Evolutionary conservation across 2,329 filamentous ascomycete genomes (phyloP).

Genomic region (Pseudocercospora crystallina): DNA sequence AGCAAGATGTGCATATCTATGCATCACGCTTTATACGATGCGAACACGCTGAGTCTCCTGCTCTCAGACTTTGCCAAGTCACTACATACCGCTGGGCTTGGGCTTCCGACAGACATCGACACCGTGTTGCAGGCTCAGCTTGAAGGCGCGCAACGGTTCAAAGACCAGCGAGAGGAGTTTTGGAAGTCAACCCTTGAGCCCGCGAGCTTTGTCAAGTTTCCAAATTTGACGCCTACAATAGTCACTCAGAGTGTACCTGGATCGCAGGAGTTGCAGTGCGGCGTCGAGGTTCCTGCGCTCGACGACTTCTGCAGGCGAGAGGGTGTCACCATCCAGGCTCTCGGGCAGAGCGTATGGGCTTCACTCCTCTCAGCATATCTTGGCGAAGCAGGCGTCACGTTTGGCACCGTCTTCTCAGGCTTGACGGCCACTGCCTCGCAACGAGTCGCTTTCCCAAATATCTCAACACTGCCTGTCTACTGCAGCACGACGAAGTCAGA

Average conservation of each 20-base stretch:
- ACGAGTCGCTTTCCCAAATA: slow-evolving; percentile 69
- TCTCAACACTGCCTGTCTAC: slow-evolving; percentile 75
- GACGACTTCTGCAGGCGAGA: slow-evolving; percentile 56
- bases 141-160: slow-evolving; percentile 7
- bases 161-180: slow-evolving; percentile 43
- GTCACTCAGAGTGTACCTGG: slow-evolving; percentile 36
- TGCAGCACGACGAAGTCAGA: slow-evolving; percentile 58
- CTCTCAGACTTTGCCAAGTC: slow-evolving; percentile 57
- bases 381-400: slow-evolving; percentile 71
- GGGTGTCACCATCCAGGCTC: slow-evolving; percentile 73
- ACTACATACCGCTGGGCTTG: slow-evolving; percentile 36
- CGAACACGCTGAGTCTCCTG: slow-evolving; percentile 67
- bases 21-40: slow-evolving; percentile 86
- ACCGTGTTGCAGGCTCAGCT: slow-evolving; percentile 44
- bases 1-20: slow-evolving; percentile 53
- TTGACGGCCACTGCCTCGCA: slow-evolving; percentile 62
- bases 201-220: slow-evolving; percentile 64
- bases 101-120: slow-evolving; percentile 39
- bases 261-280: slow-evolving; percentile 41
- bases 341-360: slow-evolving; percentile 76
- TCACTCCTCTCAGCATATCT: slow-evolving; percentile 72
- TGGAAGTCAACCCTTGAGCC: slow-evolving; percentile 57
- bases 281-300: slow-evolving; percentile 48
- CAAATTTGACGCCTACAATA: slow-evolving; percentile 67
- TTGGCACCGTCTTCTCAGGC: slow-evolving; percentile 79